Evolutionary conservation across 1,139 yeast species (phyloP).

Genomic region (Saccharomyces pastorianus): DNA sequence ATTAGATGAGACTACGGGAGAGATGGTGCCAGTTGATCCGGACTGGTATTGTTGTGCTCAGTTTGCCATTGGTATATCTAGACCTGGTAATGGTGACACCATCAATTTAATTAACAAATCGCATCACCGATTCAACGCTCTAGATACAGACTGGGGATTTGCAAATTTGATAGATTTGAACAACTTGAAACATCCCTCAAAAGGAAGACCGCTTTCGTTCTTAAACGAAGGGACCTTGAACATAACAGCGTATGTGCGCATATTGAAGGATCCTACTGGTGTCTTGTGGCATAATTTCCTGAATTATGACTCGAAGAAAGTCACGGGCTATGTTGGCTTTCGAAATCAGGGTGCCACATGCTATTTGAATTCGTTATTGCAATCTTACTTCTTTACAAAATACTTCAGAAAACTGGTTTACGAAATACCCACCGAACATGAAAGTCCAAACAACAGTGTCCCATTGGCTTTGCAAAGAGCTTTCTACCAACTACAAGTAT

Average conservation of each 20-base stretch:
- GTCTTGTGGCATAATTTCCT: conserved; percentile 84
- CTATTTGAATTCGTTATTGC: conserved; percentile 82
- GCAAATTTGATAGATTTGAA: conserved; percentile 61
- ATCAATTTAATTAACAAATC: conserved; percentile 60
- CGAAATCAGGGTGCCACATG: conserved; percentile 98
- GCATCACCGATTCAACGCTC: conserved; percentile 65
- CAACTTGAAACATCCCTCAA: conserved; percentile 34
- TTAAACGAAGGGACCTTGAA: conserved; percentile 53
- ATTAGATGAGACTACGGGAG: conserved; percentile 27
- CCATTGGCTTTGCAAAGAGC: conserved; percentile 82
- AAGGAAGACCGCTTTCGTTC: conserved; percentile 33
- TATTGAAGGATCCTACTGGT: conserved; percentile 85
- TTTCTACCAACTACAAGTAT: conserved; percentile 68
- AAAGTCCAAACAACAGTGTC: conserved; percentile 48
- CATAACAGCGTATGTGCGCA: conserved; percentile 67
- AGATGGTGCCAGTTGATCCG: conserved; percentile 34
- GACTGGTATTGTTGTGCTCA: conserved; percentile 87
- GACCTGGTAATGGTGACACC: conserved; percentile 56
- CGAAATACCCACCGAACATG: conserved; percentile 71
- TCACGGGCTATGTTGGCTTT: conserved; percentile 86
- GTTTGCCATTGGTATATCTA: conserved; percentile 79
- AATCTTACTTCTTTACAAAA: conserved; percentile 82
- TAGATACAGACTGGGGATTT: conserved; percentile 95
- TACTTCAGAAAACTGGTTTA: conserved; percentile 78
- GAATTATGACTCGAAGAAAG: conserved; percentile 79